Percentiles rank a stretch among this genome's conserved stretches.
Evolutionary conservation across 352 stramenopile species (phyloP).

Genomic region (Blastocystis sp.): DNA sequence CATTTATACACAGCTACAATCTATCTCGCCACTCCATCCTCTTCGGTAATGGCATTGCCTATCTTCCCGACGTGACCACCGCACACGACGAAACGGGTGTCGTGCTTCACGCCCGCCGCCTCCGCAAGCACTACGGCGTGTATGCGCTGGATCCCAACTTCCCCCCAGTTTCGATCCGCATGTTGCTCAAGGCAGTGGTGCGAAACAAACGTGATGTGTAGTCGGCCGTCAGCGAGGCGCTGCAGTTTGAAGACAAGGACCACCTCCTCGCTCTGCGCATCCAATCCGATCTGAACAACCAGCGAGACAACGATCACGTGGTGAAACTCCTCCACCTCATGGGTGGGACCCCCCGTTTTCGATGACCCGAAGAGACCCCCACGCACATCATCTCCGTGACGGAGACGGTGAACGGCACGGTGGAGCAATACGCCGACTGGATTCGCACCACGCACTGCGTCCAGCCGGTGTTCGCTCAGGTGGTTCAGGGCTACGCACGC

Average conservation of each 20-base stretch:
- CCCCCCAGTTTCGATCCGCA: slow-evolving; percentile 7
- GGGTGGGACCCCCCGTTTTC: not conserved
- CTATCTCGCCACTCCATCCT: not conserved
- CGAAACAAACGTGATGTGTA: not conserved
- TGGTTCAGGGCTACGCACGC: slow-evolving; percentile 1
- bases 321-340: slow-evolving; percentile 47
- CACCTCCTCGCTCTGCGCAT: slow-evolving; percentile 29
- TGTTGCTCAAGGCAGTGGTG: not conserved
- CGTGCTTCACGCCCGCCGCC: not conserved
- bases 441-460: not conserved
- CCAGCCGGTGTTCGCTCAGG: slow-evolving; percentile 21
- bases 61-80: slow-evolving; percentile 29
- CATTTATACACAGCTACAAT: not conserved
- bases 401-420: slow-evolving; percentile 20
- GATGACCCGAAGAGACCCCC: not conserved
- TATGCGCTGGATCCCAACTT: slow-evolving; percentile 9
- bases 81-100: not conserved
- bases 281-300: slow-evolving; percentile 45
- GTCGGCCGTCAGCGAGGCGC: slow-evolving; percentile 8
- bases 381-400: slow-evolving; percentile 19
- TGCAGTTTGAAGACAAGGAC: slow-evolving; percentile 62
- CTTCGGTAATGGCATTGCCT: not conserved
- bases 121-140: not conserved
- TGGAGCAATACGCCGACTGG: slow-evolving; percentile 2
- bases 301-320: slow-evolving; percentile 11